A percentile compares a stretch with the other conserved stretches of the same genome.
phyloP scores from a whole-genome alignment of 2,329 filamentous ascomycete genomes.

The Xylaria sp. region DNA sequence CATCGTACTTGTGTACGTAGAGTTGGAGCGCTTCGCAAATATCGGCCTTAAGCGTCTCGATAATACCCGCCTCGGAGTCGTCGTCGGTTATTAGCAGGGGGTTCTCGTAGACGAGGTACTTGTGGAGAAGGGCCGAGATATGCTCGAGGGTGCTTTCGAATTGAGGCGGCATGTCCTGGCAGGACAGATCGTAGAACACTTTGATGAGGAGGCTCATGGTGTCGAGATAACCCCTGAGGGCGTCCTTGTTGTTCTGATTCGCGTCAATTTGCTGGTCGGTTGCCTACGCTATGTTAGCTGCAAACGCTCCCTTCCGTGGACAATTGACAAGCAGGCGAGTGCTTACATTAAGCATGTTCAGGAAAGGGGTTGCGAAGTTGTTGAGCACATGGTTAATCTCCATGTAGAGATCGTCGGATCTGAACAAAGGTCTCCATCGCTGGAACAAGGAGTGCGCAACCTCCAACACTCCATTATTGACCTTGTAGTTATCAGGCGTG shows the following conservation, averaged over 20 bases:
- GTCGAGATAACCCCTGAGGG: conserved; percentile 71
- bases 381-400: conserved; percentile 94
- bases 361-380: conserved; percentile 78
- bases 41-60: conserved; percentile 85
- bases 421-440: conserved; percentile 89
- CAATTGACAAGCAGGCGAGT: neutral
- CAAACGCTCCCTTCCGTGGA: neutral
- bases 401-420: conserved; percentile 84
- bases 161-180: conserved; percentile 87
- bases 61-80: conserved; percentile 76
- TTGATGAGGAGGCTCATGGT: conserved; percentile 85
- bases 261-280: conserved; percentile 68
- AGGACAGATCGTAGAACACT: conserved; percentile 94
- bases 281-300: conserved; percentile 39
- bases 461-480: conserved; percentile 91
- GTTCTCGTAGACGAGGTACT: conserved; percentile 89
- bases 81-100: conserved; percentile 76
- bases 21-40: conserved; percentile 89
- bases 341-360: conserved; percentile 68
- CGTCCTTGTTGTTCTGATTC: conserved; percentile 68
- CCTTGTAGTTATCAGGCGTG: conserved; percentile 70
- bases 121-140: conserved; percentile 77
- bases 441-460: conserved; percentile 98
- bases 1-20: conserved; percentile 91
- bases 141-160: conserved; percentile 83